phyloP scores from a whole-genome alignment of 352 stramenopile genomes.

The Paralagenidium karlingii region DNA sequence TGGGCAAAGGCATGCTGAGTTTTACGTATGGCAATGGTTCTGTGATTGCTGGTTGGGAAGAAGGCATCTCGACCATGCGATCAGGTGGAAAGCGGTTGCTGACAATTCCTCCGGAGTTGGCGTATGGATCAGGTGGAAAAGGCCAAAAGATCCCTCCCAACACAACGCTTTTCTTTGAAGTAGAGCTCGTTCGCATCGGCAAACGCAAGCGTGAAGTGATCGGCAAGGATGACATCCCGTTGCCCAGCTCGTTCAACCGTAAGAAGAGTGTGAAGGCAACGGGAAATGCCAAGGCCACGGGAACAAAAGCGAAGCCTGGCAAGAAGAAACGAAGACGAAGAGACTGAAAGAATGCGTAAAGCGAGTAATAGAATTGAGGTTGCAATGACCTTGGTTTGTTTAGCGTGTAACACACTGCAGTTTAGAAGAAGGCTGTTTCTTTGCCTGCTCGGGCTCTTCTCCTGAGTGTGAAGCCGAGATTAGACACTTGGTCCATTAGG shows the following conservation, averaged over 20 bases:
- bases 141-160: conserved; percentile 68
- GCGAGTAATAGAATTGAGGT: too few relatives aligned
- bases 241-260: conserved; percentile 62
- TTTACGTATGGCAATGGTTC: conserved; percentile 46
- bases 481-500: too few relatives aligned
- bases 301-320: not conserved
- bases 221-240: conserved; percentile 43
- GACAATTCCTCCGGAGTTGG: conserved; percentile 49
- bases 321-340: conserved; percentile 5
- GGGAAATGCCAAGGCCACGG: not conserved
- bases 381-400: too few relatives aligned
- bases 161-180: conserved; percentile 64
- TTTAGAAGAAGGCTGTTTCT: too few relatives aligned
- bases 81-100: conserved; percentile 36
- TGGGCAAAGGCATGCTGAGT: conserved; percentile 68
- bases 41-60: conserved; percentile 70
- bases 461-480: too few relatives aligned
- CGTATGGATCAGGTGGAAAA: conserved; percentile 48
- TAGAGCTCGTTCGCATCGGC: conserved; percentile 64
- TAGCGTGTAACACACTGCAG: too few relatives aligned
- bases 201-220: conserved; percentile 53
- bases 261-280: conserved; percentile 21
- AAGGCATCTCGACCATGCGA: conserved; percentile 67
- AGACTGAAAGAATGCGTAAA: too few relatives aligned
- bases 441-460: too few relatives aligned